Evolutionary conservation across 345 rosid species (phyloP).

Genomic region (Xanthoceras sorbifolium): DNA sequence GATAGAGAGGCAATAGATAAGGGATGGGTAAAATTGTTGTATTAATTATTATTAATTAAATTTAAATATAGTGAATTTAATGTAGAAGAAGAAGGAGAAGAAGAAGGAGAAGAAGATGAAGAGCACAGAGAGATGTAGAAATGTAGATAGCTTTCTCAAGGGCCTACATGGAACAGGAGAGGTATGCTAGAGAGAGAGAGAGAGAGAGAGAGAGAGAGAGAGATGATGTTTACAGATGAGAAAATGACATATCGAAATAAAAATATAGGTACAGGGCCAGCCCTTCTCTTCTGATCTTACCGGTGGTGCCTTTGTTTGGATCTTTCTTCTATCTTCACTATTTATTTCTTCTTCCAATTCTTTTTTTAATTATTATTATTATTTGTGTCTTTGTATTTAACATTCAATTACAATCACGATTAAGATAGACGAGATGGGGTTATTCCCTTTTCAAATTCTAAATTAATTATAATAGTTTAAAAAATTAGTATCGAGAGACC

Average conservation of each 20-base stretch:
- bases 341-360: background rate
- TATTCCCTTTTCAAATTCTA: too few relatives aligned
- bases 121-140: slow-evolving; percentile 43
- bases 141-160: slow-evolving; percentile 44
- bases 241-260: slow-evolving; percentile 73
- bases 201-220: background rate
- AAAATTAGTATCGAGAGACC: too few relatives aligned
- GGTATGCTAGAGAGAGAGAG: slow-evolving; percentile 23
- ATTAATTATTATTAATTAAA: too few relatives aligned
- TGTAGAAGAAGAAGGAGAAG: slow-evolving; percentile 2
- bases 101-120: slow-evolving; percentile 31
- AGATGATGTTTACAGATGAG: slow-evolving; percentile 43
- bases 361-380: background rate
- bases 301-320: slow-evolving; percentile 62
- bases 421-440: too few relatives aligned
- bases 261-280: slow-evolving; percentile 42
- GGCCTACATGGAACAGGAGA: slow-evolving; percentile 41
- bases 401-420: too few relatives aligned
- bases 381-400: background rate
- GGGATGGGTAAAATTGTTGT: slow-evolving; percentile 5
- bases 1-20: background rate
- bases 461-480: too few relatives aligned
- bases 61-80: too few relatives aligned
- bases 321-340: slow-evolving; percentile 37
- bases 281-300: slow-evolving; percentile 35